Conservation (phyloP, 176 grass and related monocot genomes). For the Urochloa ruziziensis region DNA sequence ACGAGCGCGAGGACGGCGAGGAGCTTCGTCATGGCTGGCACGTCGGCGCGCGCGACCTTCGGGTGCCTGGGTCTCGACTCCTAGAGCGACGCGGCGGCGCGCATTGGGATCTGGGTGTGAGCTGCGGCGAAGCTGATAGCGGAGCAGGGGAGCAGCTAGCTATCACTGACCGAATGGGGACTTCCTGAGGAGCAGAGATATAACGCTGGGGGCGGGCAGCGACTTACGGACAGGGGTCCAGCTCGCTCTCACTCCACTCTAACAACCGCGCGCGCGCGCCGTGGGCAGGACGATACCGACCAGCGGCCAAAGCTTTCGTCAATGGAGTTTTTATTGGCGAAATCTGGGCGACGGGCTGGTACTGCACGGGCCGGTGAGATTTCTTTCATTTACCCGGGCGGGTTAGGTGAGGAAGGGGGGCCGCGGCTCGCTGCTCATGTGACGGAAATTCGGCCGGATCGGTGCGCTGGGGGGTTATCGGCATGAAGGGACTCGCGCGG, state of each 20-base stretch:
- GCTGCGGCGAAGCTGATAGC: background rate
- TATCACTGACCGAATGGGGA: background rate
- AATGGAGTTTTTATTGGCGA: background rate
- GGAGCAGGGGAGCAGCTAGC: background rate
- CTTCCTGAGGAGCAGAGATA: background rate
- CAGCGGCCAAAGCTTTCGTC: conserved; percentile 39
- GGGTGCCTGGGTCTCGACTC: too few species aligned
- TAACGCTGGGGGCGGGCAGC: background rate
- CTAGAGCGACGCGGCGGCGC: background rate
- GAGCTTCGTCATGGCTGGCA: background rate
- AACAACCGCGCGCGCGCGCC: conserved; percentile 30
- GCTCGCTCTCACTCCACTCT: background rate
- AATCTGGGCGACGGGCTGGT: background rate
- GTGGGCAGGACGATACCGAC: conserved; percentile 35
- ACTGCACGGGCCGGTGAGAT: conserved; percentile 6
- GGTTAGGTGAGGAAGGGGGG: background rate
- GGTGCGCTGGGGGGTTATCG: background rate
- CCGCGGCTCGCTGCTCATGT: background rate
- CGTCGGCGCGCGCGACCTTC: too few species aligned
- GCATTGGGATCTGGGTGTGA: conserved; percentile 42
- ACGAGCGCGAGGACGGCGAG: conserved; percentile 42
- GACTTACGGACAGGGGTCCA: background rate
- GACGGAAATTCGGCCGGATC: background rate
- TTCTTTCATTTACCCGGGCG: background rate
- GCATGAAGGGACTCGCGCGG: background rate